These are phyloP conservation scores for Apiospora koreana DNA, from an alignment of 2,329 filamentous ascomycete genomes.

Conservation along the genomic window DNA sequence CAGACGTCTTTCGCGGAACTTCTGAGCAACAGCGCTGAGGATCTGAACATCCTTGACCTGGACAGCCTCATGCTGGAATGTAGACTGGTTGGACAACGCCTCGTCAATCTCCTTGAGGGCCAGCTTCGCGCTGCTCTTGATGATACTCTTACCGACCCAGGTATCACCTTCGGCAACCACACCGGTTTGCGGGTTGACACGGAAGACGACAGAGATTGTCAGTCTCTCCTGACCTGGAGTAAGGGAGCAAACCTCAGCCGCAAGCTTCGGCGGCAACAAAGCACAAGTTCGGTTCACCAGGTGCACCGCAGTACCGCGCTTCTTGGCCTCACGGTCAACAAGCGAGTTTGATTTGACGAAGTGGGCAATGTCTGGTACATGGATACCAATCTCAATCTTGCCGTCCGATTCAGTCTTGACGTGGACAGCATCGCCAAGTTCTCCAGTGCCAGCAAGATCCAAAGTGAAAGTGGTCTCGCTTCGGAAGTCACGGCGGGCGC, in stretches of 20 bases:
- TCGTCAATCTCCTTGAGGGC: constrained; percentile 84
- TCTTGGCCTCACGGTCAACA: constrained; percentile 96
- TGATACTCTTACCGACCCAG: constrained; percentile 91
- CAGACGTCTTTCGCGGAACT: constrained; percentile 86
- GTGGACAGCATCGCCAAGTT: constrained; percentile 91
- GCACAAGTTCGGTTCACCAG: constrained; percentile 85
- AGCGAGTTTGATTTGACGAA: constrained; percentile 96
- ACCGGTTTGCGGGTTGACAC: constrained; percentile 80
- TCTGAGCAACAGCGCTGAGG: constrained; percentile 78
- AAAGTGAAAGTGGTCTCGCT: constrained; percentile 88
- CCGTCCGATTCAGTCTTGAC: constrained; percentile 82
- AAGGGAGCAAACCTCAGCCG: constrained; percentile 85
- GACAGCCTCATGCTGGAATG: constrained; percentile 65
- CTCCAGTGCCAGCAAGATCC: constrained; percentile 82
- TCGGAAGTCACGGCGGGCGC: constrained; percentile 85
- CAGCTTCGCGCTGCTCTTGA: constrained; percentile 88
- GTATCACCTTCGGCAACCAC: constrained; percentile 80
- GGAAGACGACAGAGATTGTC: constrained; percentile 90
- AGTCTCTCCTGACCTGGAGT: constrained; percentile 86
- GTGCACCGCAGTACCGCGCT: constrained; percentile 94
- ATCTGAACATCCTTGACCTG: constrained; percentile 77
- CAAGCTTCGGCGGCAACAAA: constrained; percentile 85
- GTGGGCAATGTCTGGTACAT: constrained; percentile 92
- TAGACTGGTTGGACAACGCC: constrained; percentile 66
- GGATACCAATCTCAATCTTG: constrained; percentile 90